phyloP scores from a whole-genome alignment of 176 grass and related monocot species.

The Juncus effusus region DNA sequence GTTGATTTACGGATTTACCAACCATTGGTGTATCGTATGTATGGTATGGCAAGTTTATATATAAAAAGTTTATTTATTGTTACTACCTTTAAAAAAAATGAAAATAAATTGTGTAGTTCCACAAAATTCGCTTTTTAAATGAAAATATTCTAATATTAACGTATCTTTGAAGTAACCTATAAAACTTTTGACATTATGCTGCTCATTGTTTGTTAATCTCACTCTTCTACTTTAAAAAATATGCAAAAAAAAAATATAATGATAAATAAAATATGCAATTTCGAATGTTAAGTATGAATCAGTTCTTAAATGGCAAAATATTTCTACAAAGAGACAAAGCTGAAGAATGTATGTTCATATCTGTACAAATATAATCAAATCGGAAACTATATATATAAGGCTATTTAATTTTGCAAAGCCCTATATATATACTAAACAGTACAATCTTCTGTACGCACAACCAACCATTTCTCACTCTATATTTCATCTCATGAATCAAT shows the following conservation, averaged over 20 bases:
- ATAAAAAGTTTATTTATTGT: too few species aligned
- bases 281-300: constrained; percentile 14
- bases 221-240: too few species aligned
- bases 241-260: background rate
- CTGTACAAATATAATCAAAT: constrained; percentile 26
- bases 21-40: too few species aligned
- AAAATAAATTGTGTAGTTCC: too few species aligned
- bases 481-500: constrained; percentile 12
- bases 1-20: too few species aligned
- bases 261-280: background rate
- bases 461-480: background rate
- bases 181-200: too few species aligned
- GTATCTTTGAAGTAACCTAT: too few species aligned
- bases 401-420: constrained; percentile 6
- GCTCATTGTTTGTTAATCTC: too few species aligned
- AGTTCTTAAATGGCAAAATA: constrained; percentile 16
- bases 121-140: too few species aligned
- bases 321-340: constrained; percentile 27
- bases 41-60: too few species aligned
- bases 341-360: constrained; percentile 26
- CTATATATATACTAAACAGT: constrained; percentile 15
- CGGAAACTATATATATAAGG: constrained; percentile 21
- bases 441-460: constrained; percentile 26
- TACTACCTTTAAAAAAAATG: too few species aligned
- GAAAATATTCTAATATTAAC: too few species aligned